Conservation (phyloP, 106 monocot species). For the Dendrobium huoshanense region DNA sequence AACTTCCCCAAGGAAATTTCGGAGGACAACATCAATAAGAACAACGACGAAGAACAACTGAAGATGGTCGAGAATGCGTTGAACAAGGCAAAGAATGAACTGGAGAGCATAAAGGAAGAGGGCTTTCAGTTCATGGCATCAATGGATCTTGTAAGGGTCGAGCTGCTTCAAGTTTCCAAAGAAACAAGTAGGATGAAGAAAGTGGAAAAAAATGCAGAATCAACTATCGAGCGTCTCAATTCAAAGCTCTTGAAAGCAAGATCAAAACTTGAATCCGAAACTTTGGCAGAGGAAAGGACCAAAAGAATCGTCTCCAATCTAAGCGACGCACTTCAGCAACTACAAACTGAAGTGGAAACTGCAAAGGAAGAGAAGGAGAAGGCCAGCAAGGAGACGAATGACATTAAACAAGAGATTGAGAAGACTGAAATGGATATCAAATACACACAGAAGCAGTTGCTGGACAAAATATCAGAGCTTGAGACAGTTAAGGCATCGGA, state of each 20-base stretch:
- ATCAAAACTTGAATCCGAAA: slow-evolving; percentile 39
- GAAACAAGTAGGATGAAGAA: slow-evolving; percentile 32
- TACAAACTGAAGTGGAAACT: slow-evolving; percentile 33
- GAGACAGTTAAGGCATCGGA: slow-evolving; percentile 49
- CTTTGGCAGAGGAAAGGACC: slow-evolving; percentile 31
- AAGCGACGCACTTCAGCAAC: slow-evolving; percentile 28
- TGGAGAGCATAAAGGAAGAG: slow-evolving; percentile 49
- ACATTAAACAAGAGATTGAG: slow-evolving; percentile 18
- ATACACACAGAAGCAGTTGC: slow-evolving; percentile 26
- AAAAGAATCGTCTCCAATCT: slow-evolving; percentile 47
- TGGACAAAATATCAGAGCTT: slow-evolving; percentile 40
- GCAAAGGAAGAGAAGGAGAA: slow-evolving; percentile 34
- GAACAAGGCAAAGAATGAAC: slow-evolving; percentile 39
- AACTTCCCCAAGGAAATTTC: background rate
- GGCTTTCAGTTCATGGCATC: slow-evolving; percentile 63
- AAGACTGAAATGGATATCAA: slow-evolving; percentile 16
- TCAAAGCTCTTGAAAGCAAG: slow-evolving; percentile 66
- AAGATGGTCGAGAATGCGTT: slow-evolving; percentile 26
- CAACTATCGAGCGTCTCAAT: slow-evolving; percentile 37
- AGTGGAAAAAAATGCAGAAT: slow-evolving; percentile 52
- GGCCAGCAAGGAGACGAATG: slow-evolving; percentile 21
- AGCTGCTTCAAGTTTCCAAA: slow-evolving; percentile 23
- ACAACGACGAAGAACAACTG: background rate
- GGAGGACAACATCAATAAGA: slow-evolving; percentile 1
- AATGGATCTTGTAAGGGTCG: slow-evolving; percentile 57